These are phyloP conservation scores for Eragrostis curvula DNA, from an alignment of 176 grass and related monocot species.

Conservation along the genomic window DNA sequence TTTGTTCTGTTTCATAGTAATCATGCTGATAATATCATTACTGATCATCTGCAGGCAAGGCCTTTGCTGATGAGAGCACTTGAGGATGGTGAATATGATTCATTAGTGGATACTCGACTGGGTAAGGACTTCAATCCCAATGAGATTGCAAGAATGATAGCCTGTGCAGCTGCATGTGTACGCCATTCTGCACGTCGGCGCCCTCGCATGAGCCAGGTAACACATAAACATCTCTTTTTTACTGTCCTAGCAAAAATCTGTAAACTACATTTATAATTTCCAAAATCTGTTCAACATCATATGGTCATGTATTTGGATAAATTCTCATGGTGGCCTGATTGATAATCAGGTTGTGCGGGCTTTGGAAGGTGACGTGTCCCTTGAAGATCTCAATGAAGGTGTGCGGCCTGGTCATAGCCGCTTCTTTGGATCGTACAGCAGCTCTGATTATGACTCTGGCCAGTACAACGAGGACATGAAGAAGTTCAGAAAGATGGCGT, in stretches of 20 bases:
- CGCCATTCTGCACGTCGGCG: constrained; percentile 92
- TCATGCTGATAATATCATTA: constrained; percentile 5
- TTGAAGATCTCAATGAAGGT: constrained; percentile 89
- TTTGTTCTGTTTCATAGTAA: neutral
- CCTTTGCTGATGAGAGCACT: constrained; percentile 78
- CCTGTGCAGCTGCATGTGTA: constrained; percentile 90
- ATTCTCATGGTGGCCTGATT: neutral
- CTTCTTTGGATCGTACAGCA: constrained; percentile 72
- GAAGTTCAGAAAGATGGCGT: constrained; percentile 84
- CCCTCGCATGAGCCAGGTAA: constrained; percentile 96
- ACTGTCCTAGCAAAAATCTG: neutral
- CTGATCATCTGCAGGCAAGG: constrained; percentile 69
- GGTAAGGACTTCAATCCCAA: constrained; percentile 69
- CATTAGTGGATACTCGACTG: constrained; percentile 71
- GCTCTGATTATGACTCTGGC: constrained; percentile 82
- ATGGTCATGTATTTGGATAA: neutral
- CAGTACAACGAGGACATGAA: constrained; percentile 91
- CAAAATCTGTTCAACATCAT: neutral
- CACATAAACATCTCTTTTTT: constrained; percentile 1
- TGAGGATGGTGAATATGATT: constrained; percentile 74
- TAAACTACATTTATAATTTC: neutral
- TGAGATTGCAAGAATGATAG: constrained; percentile 92
- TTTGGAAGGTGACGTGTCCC: constrained; percentile 86
- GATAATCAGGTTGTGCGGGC: constrained; percentile 73
- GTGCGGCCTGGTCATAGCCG: constrained; percentile 75